Evolutionary conservation across 2,329 filamentous ascomycete species (phyloP).

Genomic region (Cladosporium sp.): DNA sequence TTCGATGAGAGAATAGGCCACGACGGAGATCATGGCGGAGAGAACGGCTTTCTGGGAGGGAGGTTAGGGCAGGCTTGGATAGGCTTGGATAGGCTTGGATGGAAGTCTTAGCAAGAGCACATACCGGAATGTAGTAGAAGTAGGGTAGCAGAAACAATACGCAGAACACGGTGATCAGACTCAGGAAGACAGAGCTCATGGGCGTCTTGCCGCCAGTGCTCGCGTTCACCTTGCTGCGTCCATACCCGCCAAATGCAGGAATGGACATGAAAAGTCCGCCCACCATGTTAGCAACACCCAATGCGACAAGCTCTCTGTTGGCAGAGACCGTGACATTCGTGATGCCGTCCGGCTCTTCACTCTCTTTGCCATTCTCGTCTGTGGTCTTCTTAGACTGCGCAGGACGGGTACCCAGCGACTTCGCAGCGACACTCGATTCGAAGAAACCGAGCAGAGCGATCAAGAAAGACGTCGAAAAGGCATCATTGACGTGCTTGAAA

Average conservation of each 20-base stretch:
- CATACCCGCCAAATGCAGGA: constrained; percentile 93
- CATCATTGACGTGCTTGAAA: constrained; percentile 77
- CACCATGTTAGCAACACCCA: constrained; percentile 86
- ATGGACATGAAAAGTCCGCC: constrained; percentile 89
- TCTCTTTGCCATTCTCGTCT: constrained; percentile 27
- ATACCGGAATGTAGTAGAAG: constrained; percentile 91
- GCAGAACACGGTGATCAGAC: constrained; percentile 74
- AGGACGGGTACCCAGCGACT: constrained; percentile 67
- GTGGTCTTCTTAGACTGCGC: constrained; percentile 40
- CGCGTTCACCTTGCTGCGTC: constrained; percentile 90
- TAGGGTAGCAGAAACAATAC: constrained; percentile 81
- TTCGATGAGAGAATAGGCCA: constrained; percentile 91
- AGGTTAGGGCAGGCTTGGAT: no score
- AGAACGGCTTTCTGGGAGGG: constrained; percentile 76
- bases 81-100: no score
- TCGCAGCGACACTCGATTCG: constrained; percentile 93
- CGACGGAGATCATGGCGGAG: constrained; percentile 89
- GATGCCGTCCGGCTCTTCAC: constrained; percentile 49
- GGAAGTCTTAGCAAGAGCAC: constrained; percentile 38
- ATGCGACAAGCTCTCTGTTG: constrained; percentile 87
- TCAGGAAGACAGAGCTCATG: constrained; percentile 87
- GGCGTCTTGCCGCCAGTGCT: constrained; percentile 88
- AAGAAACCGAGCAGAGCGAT: constrained; percentile 98
- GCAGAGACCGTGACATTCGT: constrained; percentile 79
- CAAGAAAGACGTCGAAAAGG: constrained; percentile 86